Conservation (phyloP, 768 basidiomycete species). For the Hebeloma cylindrosporum region DNA sequence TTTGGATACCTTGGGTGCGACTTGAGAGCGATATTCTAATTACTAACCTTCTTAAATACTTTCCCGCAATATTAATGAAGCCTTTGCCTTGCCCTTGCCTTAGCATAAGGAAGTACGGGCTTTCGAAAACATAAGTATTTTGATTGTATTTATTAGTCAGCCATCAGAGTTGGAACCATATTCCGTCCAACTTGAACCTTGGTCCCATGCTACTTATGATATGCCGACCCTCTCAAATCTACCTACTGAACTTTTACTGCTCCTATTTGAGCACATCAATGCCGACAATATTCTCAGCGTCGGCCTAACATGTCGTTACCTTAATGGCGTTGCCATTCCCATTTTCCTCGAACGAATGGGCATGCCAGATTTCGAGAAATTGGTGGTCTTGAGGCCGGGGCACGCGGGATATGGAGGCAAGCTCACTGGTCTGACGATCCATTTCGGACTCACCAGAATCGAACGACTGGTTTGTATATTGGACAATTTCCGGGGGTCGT, state of each 20-base stretch:
- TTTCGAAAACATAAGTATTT: no score
- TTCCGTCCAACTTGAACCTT: no score
- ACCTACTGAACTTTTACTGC: slow-evolving; percentile 13
- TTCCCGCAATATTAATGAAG: no score
- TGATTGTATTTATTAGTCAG: no score
- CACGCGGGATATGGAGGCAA: slow-evolving; percentile 11
- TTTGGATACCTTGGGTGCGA: no score
- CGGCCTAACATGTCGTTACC: slow-evolving; percentile 10
- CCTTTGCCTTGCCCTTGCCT: no score
- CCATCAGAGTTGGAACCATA: no score
- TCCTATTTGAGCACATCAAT: slow-evolving; percentile 4
- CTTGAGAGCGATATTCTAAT: no score
- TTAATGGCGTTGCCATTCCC: slow-evolving; percentile 13
- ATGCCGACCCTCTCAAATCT: slow-evolving; percentile 4
- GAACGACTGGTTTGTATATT: slow-evolving; percentile 15
- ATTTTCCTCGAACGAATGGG: slow-evolving; percentile 7
- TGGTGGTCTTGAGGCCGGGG: slow-evolving; percentile 8
- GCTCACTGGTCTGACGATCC: slow-evolving; percentile 12
- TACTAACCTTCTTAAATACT: no score
- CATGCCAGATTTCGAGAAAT: slow-evolving; percentile 4
- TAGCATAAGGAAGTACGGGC: no score
- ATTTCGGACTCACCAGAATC: slow-evolving; percentile 7
- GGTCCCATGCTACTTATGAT: neutral
- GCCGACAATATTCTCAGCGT: slow-evolving; percentile 7
- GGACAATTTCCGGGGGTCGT: slow-evolving; percentile 5